Evolutionary conservation across 176 grass and related monocot genomes (phyloP), one percentile per base, ranked within the genome.

Genomic region (Saccharum spontaneum): DNA sequence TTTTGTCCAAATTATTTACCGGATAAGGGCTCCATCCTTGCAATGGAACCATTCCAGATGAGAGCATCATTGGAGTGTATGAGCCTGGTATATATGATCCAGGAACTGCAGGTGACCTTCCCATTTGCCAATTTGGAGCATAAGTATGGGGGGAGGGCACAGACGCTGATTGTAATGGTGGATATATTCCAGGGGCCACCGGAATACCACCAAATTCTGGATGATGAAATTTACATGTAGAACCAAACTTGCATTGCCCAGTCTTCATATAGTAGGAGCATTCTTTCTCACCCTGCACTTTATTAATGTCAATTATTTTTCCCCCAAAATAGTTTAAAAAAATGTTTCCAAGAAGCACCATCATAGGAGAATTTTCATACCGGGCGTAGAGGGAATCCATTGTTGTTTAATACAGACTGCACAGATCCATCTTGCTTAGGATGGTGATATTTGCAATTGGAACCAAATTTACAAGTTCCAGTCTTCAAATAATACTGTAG

Each of bases 261-360:
- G 97, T 99, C 90, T 96, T 99, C 88, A 96, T 87, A 74, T 99
- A 99, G 86, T 92, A 99, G 88, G 90, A 91, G 82, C 93, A 99
- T 69, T 96, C 97, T 91, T 96, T 99, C 91, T 99, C 97, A 37
- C 97, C 93, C 97, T 99, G 84, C 84, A 84, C 55, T 66, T 90
- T 37, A 59, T 75, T 78, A 12, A 60, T 77, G 36, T 71, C 79
- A 86, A 86, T 66, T 69, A 63, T 70, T 46, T 76, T 81, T 76
- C 66, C 62, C 50, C 1, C 38, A 86, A 71, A 39, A 24, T 57
- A 64, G 43, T 7, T 6, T 6, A 17, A 12, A 28, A 43, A 28
- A 59, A 74, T 10, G 50, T 71, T 70, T 16, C 70, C 34, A 87
- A 46, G 61, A 75, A 83, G 54, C 22, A 83, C 77, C 23, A 36